Evolutionary conservation across 345 rosid genomes (phyloP).

Genomic region (Toxicodendron radicans): DNA sequence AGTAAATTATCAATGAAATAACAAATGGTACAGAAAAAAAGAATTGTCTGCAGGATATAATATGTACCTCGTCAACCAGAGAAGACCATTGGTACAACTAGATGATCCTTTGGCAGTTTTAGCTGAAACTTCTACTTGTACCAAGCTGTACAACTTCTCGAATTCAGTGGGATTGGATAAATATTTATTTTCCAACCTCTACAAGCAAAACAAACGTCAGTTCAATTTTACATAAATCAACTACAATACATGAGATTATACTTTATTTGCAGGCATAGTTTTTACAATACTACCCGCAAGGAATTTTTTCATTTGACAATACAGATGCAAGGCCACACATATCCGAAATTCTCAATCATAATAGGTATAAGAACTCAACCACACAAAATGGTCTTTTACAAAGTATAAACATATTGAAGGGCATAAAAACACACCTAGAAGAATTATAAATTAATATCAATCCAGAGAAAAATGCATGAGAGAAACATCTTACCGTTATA

Average conservation of each 20-base stretch:
- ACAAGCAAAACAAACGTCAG: slow-evolving; percentile 12
- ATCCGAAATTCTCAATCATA: not conserved
- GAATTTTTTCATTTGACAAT: not conserved
- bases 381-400: not conserved
- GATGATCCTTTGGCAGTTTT: slow-evolving; percentile 82
- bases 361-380: not conserved
- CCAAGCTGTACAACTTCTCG: slow-evolving; percentile 68
- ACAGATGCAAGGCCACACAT: not conserved
- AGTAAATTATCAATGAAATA: not conserved
- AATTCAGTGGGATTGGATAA: slow-evolving; percentile 58
- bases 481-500: slow-evolving; percentile 52
- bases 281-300: not conserved
- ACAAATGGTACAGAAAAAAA: not conserved
- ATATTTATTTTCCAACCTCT: slow-evolving; percentile 92
- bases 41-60: not conserved
- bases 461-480: not conserved
- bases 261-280: not conserved
- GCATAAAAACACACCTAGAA: not conserved
- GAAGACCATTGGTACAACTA: slow-evolving; percentile 93
- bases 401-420: not conserved
- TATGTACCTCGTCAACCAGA: slow-evolving; percentile 89
- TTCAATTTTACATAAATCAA: not conserved
- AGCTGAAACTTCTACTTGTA: slow-evolving; percentile 75
- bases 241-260: not conserved
- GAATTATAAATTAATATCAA: not conserved